phyloP scores from a whole-genome alignment of 116 monocot species.

The Posidonia oceanica region DNA sequence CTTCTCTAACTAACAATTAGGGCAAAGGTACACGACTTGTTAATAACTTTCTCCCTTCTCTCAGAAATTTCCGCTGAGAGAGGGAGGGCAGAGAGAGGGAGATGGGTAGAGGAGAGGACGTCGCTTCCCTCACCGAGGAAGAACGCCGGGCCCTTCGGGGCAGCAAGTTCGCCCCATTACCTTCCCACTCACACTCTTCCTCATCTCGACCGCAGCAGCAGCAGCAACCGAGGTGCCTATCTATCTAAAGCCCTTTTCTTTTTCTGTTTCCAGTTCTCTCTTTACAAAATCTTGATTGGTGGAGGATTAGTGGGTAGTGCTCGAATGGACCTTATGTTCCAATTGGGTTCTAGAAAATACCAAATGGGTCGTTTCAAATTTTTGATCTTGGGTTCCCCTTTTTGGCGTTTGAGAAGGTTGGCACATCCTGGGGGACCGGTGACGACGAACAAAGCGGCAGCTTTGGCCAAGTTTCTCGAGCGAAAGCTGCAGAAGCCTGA shows the following conservation, averaged over 20 bases:
- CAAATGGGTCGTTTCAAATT: background rate
- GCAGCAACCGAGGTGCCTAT: slow-evolving; percentile 40
- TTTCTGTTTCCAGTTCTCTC: background rate
- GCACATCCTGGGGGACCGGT: slow-evolving; percentile 92
- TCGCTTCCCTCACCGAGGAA: slow-evolving; percentile 42
- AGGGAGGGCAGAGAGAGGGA: too few species aligned
- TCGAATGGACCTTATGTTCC: too few species aligned
- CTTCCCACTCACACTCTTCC: slow-evolving; percentile 11
- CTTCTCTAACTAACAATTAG: too few species aligned
- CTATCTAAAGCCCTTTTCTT: background rate
- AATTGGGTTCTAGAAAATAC: background rate
- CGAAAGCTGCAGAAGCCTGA: slow-evolving; percentile 88
- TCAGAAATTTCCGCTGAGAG: too few species aligned
- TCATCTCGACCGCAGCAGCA: background rate
- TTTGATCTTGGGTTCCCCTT: background rate
- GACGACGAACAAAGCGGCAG: slow-evolving; percentile 91
- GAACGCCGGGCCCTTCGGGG: slow-evolving; percentile 85
- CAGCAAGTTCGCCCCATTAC: slow-evolving; percentile 84
- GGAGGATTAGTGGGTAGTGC: too few species aligned
- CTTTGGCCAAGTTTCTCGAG: slow-evolving; percentile 93
- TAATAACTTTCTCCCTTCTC: too few species aligned
- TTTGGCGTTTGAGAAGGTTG: slow-evolving; percentile 17
- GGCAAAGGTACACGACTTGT: too few species aligned
- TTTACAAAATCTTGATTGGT: background rate
- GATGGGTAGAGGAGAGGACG: slow-evolving; percentile 2